Conservation (phyloP, 805 yeast genomes). For the Wickerhamiella brachini region DNA sequence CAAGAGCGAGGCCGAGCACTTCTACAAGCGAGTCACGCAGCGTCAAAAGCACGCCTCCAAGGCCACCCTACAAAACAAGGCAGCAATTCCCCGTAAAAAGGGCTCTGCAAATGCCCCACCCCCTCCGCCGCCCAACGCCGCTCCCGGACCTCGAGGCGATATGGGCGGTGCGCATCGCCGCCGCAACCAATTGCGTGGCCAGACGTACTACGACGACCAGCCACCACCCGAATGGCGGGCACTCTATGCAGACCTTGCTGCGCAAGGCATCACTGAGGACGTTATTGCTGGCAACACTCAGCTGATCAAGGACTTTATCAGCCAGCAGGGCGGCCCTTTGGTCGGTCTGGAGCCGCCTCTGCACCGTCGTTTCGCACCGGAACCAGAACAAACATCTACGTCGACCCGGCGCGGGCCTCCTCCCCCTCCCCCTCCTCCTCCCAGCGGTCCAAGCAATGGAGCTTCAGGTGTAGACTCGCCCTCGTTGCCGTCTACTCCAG, state of each 20-base stretch:
- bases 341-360: conserved; percentile 77
- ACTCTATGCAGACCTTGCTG: conserved; percentile 55
- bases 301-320: conserved; percentile 65
- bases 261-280: conserved; percentile 72
- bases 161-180: conserved; percentile 23
- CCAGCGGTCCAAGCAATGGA: conserved; percentile 1
- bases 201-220: conserved; percentile 54
- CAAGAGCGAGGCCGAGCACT: conserved; percentile 73
- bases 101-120: conserved; percentile 25
- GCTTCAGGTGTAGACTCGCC: neutral
- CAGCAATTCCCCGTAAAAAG: conserved; percentile 70
- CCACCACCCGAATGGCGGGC: conserved; percentile 82
- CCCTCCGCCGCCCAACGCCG: conserved; percentile 20
- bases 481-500: conserved; percentile 3
- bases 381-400: conserved; percentile 19
- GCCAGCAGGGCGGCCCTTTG: conserved; percentile 62
- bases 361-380: conserved; percentile 36
- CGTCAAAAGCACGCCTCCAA: conserved; percentile 78
- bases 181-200: conserved; percentile 19
- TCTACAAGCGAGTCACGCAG: conserved; percentile 58
- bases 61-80: conserved; percentile 72
- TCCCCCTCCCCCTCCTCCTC: conserved; percentile 17
- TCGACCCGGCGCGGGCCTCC: conserved; percentile 27
- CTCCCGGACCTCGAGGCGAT: conserved; percentile 55
- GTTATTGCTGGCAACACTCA: conserved; percentile 80